Evolutionary conservation across 2,329 filamentous ascomycete genomes (phyloP), one percentile per base, ranked within the genome.

Genomic region (Monilinia fructigena): DNA sequence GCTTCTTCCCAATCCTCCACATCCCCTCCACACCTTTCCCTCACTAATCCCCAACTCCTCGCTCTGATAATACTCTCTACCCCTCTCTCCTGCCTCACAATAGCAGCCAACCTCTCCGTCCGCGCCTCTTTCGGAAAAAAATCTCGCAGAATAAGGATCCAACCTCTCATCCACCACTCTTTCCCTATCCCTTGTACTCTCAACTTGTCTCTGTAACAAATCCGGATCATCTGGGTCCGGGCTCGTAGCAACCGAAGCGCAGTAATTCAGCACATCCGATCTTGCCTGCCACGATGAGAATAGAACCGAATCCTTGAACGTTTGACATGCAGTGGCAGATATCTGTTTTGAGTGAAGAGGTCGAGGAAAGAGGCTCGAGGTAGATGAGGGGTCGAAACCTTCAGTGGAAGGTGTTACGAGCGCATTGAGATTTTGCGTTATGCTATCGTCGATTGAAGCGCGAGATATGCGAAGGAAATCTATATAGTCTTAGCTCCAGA

Each of bases 391-490:
- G 75, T 97, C 90, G 78, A 97, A 98, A 20, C 87, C 86, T 50
- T 79, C 78, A 55, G 82, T 81, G 16, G 91, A 84, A 0, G 94
- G 94, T 0, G 89, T 93, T 55, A 92, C 80, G 48, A 98, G 85
- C 1, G 92, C 92, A 80, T 98, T 98, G 68, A 99, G 86, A 74
- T 96, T 94, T 75, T 97, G 93, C 0, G 88, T 87, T 75, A 99
- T 98, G 55, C 91, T 92, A 79, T 99, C 95, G 79, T 99, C 95
- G 74, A 97, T 89, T 58, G 90, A 86, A 63, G 86, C 83, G 70
- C 95, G 88, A 12, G 94, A 97, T 71, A 95, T 79, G 50, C 93
- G 90, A 28, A 99, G 85, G 77, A 99, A 99, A 77, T 97, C 95
- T 97, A 56, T 11, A 48, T 4, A 54, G 14, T 20, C 20, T 70